Base-by-base conservation (phyloP, 2,329 filamentous ascomycete genomes). In the Paecilomyces niveus region DNA sequence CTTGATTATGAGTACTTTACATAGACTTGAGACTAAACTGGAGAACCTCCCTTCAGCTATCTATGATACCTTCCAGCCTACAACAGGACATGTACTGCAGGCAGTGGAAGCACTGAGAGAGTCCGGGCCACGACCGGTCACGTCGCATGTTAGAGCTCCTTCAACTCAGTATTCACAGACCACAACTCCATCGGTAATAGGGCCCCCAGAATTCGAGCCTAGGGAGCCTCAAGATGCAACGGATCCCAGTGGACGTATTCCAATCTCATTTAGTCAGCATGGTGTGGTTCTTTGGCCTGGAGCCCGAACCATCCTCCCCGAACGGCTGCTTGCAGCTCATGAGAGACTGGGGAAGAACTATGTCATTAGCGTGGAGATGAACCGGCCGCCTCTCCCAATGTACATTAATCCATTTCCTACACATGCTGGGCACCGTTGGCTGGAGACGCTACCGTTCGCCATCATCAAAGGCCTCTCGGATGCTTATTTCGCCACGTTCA, bases 401-500 rank as follows among this genome's bases (percentile, higher is more conserved):
- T 68, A 75, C 70, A 67, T 68, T 61, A 66, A 71, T 64, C 68
- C 71, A 3, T 75, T 72, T 22, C 68, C 72, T 11, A 62, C 72
- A 8, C 71, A 72, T 13, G 68, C 65, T 4, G 71, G 69, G 3
- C 67, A 72, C 7, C 67, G 67, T 35, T 82, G 80, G 80, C 65
- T 83, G 33, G 75, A 80, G 53, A 68, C 70, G 3, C 71, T 83
- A 2, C 78, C 78, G 8, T 65, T 82, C 32, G 74, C 78, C 0
- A 74, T 79, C 49, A 74, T 83, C 57, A 81, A 80, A 60, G 79
- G 79, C 0, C 71, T 83, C n/a, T 76, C 78, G 8, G 78, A 82
- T 67, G 78, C 78, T 0, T 83, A 81, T 60, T 83, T 83, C 64
- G 72, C 77, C n/a, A 80, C 81, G 0, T 83, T 83, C 62, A 80